These are phyloP conservation scores for Isatis lusitanica DNA, from an alignment of 441 rosid species.

Conservation along the genomic window DNA sequence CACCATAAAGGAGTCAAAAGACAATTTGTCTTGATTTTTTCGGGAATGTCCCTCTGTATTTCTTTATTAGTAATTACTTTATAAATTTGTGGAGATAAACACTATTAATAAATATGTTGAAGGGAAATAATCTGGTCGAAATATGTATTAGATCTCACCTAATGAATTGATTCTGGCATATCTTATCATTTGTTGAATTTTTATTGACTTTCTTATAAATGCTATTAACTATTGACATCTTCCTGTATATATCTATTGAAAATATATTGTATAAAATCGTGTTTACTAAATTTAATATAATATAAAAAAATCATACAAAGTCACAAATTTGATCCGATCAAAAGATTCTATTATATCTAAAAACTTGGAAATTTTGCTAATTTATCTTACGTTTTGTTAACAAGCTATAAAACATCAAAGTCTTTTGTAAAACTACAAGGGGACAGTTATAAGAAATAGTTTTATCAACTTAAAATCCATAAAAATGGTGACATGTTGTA, in stretches of 20 bases:
- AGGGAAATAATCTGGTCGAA: not conserved
- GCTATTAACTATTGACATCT: not conserved
- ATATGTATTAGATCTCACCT: not conserved
- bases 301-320: not conserved
- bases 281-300: not conserved
- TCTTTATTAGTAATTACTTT: not conserved
- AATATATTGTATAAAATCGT: not conserved
- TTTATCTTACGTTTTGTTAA: not conserved
- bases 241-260: not conserved
- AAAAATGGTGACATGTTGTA: not conserved
- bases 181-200: too few relatives aligned
- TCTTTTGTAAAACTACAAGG: not conserved
- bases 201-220: not conserved
- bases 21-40: not conserved
- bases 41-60: not conserved
- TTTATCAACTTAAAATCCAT: not conserved
- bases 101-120: not conserved
- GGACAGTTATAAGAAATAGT: not conserved
- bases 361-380: not conserved
- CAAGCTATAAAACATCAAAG: not conserved
- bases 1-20: not conserved
- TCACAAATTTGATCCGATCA: not conserved
- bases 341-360: not conserved
- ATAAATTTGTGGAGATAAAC: not conserved
- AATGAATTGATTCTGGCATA: not conserved